Base-by-base conservation (phyloP, 495 filamentous ascomycete genomes). In the Tirmania nivea region DNA sequence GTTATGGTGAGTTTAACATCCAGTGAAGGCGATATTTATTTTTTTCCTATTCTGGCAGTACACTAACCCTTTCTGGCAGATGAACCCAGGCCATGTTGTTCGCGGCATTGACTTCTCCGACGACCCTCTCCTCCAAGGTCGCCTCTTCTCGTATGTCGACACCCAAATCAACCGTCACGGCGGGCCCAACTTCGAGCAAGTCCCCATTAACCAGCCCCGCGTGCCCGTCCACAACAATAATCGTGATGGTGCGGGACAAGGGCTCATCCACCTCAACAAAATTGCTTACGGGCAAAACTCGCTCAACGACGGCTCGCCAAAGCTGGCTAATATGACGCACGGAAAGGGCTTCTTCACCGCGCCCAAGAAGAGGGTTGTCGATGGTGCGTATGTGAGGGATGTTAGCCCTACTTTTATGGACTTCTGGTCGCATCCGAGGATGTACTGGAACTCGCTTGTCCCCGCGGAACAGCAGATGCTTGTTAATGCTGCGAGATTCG, bases 401-500 rank as follows among this genome's bases (percentile, higher is more conserved):
- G 66, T 75, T 11, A 78, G 78, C 45, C 65, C 78, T 0, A 81
- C 78, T 11, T 86, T 88, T 65, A 64, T 74, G 37, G 83, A 87
- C 66, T 76, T 77, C 66, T 89, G 81, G 80, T 76, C 77, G 3
- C 83, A 88, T 60, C 75, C 81, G 0, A 75, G 83, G 2, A 71
- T 86, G 8, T 82, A 86, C 68, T 86, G 73, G 73, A 84, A 86
- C 74, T 85, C 81, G 0, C 74, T 88, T 48, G 63, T 73, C 7
- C 70, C 75, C 8, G 73, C 75, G 0, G 83, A 86, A 60, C 75
- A 86, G 63, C 83, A 88, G 62, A 80, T 85, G 65, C 63, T 85
- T 54, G 72, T 88, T 66, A 81, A 88, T 66, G 83, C 80, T 1
- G 77, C 85, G 54, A 79, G 83, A 31, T 88, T 87, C 66, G 83